Evolutionary conservation across 371 early-diverging fungal genomes (phyloP), one percentile per base, ranked within the genome.

Genomic region (Umbelopsis sp.): DNA sequence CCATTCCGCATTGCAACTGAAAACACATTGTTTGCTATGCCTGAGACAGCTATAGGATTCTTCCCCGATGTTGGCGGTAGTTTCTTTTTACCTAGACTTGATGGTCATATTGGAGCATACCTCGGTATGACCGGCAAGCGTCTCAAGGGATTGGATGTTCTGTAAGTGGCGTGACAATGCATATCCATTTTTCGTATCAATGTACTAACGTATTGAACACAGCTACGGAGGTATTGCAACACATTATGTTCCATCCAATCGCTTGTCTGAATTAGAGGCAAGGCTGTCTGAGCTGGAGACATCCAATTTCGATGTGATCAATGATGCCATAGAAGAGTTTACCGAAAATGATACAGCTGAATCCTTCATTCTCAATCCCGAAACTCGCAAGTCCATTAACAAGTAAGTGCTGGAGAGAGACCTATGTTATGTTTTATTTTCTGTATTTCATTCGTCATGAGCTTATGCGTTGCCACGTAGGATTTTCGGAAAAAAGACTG

Each of bases 1-100:
- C 94, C 97, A 25, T 97, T 98, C 89, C 86, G 97, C 51, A 91
- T 99, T 63, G 98, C 96, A 6, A 97, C 97, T 14, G 98, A 99
- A 76, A 90, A 92, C 45, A 94, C 97, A 0, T 68, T 94, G 65
- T 94, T 97, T 73, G 94, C 97, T 57, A 98, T 98, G 97, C 97
- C 96, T 14, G 97, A 98, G 78, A 95, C 96, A 6, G 89, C 85
- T 68, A 99, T 99, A 70, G 99, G 99, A 9, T 87, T 98, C 66
- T 93, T 96, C 71, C 98, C 99, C 8, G 99, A 98, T 70, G 98
- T 98, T 0, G 99, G 97, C 44, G 97, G 94, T 8, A 89, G 93
- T 32, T 97, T 97, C 89, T 97, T 97, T 79, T 80, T 98, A 68
- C 90, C 98, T 20, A 84, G 97, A 18, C 75, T 98, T 71, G 98